Evolutionary conservation across 2,329 filamentous ascomycete species (phyloP).

Genomic region (Malbranchea zuffiana): DNA sequence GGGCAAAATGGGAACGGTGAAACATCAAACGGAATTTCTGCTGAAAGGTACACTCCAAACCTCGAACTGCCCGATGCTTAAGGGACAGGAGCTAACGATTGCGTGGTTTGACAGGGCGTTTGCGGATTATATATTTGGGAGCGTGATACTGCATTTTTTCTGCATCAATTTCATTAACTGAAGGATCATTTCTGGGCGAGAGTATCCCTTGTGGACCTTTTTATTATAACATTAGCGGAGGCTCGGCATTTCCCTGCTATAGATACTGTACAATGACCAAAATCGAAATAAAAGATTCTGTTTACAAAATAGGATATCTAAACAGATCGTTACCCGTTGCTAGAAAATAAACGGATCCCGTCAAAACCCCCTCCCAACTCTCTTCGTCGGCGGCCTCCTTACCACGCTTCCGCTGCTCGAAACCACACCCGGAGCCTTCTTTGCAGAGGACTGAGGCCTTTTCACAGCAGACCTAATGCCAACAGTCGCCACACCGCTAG

Average conservation of each 20-base stretch:
- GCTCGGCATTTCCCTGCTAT: not conserved
- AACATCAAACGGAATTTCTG: constrained; percentile 20
- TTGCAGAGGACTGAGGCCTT: constrained; percentile 22
- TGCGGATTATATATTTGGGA: constrained; percentile 90
- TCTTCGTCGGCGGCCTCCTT: constrained; percentile 29
- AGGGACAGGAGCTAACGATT: not conserved
- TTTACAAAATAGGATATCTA: not conserved
- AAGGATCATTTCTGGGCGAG: constrained; percentile 18
- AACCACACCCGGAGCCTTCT: constrained; percentile 20
- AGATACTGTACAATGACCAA: not conserved
- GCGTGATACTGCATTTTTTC: constrained; percentile 94
- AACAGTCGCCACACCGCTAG: constrained; percentile 20
- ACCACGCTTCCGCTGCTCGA: constrained; percentile 28
- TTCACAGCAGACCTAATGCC: constrained; percentile 23
- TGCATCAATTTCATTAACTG: constrained; percentile 99
- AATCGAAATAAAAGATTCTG: not conserved
- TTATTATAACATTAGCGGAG: not conserved
- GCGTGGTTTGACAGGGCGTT: constrained; percentile 57
- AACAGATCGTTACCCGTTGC: not conserved
- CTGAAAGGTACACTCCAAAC: constrained; percentile 35
- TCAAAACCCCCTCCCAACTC: constrained; percentile 24
- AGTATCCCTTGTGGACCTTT: not conserved
- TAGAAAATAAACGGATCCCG: not conserved
- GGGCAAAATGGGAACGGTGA: constrained; percentile 12
- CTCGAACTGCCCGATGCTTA: too few species aligned